Evolutionary conservation across 2,329 filamentous ascomycete genomes (phyloP).

Genomic region (Ophiostoma tasmaniense): DNA sequence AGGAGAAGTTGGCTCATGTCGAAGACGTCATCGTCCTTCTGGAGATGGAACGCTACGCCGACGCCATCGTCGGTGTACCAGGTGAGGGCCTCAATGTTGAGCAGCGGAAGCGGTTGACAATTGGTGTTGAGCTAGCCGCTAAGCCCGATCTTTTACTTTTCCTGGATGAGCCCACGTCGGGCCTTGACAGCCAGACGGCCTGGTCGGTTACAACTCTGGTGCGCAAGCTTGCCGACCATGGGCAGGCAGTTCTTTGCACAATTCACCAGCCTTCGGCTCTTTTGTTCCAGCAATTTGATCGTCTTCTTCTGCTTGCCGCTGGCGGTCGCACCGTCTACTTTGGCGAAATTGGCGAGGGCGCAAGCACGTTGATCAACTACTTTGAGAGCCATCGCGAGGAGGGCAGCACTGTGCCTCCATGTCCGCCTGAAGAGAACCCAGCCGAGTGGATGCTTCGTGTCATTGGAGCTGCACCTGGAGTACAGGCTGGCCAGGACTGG

Average conservation of each 20-base stretch:
- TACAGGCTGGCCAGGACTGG: constrained; percentile 53
- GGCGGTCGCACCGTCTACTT: constrained; percentile 77
- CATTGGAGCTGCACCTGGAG: constrained; percentile 56
- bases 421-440: constrained; percentile 63
- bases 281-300: constrained; percentile 31
- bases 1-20: constrained; percentile 80
- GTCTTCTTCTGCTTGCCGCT: constrained; percentile 63
- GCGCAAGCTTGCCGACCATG: constrained; percentile 44
- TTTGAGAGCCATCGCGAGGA: constrained; percentile 63
- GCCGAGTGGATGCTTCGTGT: constrained; percentile 71
- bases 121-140: constrained; percentile 90
- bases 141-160: constrained; percentile 62
- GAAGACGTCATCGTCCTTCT: constrained; percentile 84
- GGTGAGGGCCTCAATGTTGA: constrained; percentile 74
- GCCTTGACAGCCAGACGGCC: constrained; percentile 55
- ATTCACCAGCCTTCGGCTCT: constrained; percentile 21
- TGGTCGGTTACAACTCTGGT: constrained; percentile 57
- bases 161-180: constrained; percentile 53
- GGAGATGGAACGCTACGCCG: constrained; percentile 83
- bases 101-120: constrained; percentile 66
- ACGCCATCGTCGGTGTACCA: constrained; percentile 82
- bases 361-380: constrained; percentile 41
- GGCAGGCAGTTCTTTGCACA: constrained; percentile 26
- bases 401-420: constrained; percentile 28
- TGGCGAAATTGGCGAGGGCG: constrained; percentile 61